Evolutionary conservation across 1,139 yeast genomes (phyloP).

Genomic region (Hyphopichia fennica): DNA sequence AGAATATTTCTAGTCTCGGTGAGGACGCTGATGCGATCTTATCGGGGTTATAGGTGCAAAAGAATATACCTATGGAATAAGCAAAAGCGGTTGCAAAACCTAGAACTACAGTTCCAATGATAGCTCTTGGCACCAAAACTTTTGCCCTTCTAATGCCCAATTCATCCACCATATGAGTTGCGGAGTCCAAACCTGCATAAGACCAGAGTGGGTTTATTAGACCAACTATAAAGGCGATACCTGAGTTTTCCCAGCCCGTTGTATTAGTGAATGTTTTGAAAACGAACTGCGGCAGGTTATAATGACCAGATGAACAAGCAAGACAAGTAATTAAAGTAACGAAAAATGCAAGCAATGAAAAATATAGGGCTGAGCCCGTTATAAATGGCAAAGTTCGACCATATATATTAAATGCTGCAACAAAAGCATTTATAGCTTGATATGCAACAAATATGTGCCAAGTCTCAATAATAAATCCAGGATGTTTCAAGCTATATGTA

Average conservation of each 20-base stretch:
- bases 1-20: constrained; percentile 61
- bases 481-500: constrained; percentile 23
- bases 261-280: constrained; percentile 35
- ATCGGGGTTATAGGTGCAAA: constrained; percentile 53
- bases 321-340: constrained; percentile 37
- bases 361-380: constrained; percentile 35
- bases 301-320: constrained; percentile 36
- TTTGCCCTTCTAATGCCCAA: constrained; percentile 49
- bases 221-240: constrained; percentile 56
- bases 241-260: constrained; percentile 42
- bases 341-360: constrained; percentile 35
- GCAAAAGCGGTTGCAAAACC: constrained; percentile 63
- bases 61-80: constrained; percentile 62
- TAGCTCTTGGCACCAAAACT: constrained; percentile 62
- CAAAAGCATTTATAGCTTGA: constrained; percentile 34
- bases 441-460: constrained; percentile 57
- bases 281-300: constrained; percentile 35
- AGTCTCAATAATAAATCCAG: constrained; percentile 38
- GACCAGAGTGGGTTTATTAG: constrained; percentile 70
- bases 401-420: constrained; percentile 36
- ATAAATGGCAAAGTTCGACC: constrained; percentile 35
- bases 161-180: constrained; percentile 72
- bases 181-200: constrained; percentile 65
- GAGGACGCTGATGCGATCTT: constrained; percentile 46
- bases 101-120: constrained; percentile 65